These are phyloP conservation scores for Dendrobium huoshanense DNA, from an alignment of 106 monocot genomes.

Conservation along the genomic window DNA sequence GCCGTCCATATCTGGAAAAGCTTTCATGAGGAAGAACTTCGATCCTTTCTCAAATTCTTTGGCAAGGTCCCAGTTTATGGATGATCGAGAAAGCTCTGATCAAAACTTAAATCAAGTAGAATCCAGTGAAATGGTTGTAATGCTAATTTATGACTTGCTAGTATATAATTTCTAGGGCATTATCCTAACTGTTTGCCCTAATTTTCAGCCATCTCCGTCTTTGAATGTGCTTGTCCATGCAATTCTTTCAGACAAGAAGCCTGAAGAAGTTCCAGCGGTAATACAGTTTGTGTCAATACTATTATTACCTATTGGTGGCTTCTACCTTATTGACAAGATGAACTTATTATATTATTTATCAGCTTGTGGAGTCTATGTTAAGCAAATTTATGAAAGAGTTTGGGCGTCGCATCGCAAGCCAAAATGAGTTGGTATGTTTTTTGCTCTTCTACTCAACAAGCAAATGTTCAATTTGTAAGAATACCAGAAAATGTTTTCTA, in stretches of 20 bases:
- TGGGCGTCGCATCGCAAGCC: conserved; percentile 49
- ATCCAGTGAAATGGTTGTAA: conserved; percentile 52
- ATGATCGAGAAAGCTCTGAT: conserved; percentile 37
- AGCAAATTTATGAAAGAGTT: conserved; percentile 84
- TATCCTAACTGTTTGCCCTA: neutral
- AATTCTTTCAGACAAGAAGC: conserved; percentile 66
- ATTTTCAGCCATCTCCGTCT: conserved; percentile 43
- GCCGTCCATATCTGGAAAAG: conserved; percentile 41
- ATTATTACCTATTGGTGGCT: neutral
- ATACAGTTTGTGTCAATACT: neutral
- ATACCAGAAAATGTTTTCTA: neutral
- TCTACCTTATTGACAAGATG: neutral
- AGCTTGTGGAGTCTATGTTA: conserved; percentile 82
- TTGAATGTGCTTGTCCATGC: conserved; percentile 66
- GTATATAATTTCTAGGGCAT: neutral
- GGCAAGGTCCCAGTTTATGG: conserved; percentile 33
- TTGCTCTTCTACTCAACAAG: neutral
- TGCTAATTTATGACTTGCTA: neutral
- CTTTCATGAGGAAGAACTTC: conserved; percentile 70
- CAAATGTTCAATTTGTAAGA: neutral
- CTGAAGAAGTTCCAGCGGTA: conserved; percentile 91
- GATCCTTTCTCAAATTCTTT: conserved; percentile 48
- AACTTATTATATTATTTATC: conserved; percentile 11
- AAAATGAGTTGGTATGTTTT: conserved; percentile 65
- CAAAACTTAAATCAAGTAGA: conserved; percentile 30